A percentile compares a stretch with the other conserved stretches of the same genome.
These are phyloP conservation scores for Trichoderma sp. DNA, from an alignment of 2,329 filamentous ascomycete species.

Conservation along the genomic window DNA sequence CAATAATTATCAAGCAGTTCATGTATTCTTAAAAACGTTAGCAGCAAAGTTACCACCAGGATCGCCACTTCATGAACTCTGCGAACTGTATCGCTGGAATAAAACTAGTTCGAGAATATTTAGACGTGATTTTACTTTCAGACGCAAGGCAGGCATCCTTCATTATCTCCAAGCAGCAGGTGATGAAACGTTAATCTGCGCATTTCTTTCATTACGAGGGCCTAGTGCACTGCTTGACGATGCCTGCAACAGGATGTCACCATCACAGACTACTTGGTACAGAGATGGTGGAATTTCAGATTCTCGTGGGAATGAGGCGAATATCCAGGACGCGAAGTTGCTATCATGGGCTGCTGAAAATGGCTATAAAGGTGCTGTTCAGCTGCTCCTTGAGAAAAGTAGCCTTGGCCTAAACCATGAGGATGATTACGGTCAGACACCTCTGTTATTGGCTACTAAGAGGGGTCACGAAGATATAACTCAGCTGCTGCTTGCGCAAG, in stretches of 20 bases:
- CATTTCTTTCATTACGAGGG: background rate
- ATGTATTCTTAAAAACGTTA: background rate
- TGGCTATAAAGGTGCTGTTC: background rate
- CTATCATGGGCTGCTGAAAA: background rate
- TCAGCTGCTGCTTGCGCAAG: background rate
- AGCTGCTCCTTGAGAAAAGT: background rate
- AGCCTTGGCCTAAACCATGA: background rate
- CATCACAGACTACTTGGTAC: no score
- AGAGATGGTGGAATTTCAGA: background rate
- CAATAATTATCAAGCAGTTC: background rate
- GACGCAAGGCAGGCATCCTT: background rate
- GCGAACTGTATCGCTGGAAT: background rate
- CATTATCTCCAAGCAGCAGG: background rate
- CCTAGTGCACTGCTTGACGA: no score
- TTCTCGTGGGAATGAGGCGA: background rate
- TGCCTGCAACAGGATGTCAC: no score
- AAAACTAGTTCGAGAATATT: background rate
- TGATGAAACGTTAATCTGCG: background rate
- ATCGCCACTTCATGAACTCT: background rate
- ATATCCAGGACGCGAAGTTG: fast-evolving
- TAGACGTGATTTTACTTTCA: background rate
- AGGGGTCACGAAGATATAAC: background rate
- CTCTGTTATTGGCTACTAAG: background rate
- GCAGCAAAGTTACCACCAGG: background rate
- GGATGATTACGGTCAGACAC: background rate